These are phyloP conservation scores for Botrytis cinerea DNA, from an alignment of 2,329 filamentous ascomycete species.

Conservation along the genomic window DNA sequence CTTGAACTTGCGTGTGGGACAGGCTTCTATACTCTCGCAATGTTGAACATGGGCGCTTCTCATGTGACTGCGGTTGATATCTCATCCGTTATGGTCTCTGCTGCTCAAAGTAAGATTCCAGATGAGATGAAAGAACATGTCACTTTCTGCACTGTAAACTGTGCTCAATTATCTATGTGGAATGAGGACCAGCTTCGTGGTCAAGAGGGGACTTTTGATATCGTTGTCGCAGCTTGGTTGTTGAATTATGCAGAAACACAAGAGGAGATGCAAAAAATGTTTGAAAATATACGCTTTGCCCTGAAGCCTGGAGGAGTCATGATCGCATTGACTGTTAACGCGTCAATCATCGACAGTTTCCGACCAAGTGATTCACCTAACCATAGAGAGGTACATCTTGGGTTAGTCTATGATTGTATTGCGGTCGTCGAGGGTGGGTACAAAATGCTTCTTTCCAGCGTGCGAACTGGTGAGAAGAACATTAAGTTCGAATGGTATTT, in stretches of 20 bases:
- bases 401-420: background rate
- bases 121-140: slow-evolving; percentile 2
- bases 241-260: slow-evolving; percentile 9
- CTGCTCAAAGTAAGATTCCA: background rate
- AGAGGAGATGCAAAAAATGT: slow-evolving; percentile 4
- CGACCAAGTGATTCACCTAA: background rate
- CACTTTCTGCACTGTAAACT: background rate
- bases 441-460: background rate
- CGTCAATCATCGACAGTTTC: background rate
- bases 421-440: background rate
- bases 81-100: slow-evolving; percentile 1
- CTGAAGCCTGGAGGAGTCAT: slow-evolving; percentile 3
- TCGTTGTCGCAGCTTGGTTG: background rate
- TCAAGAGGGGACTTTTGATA: slow-evolving; percentile 9
- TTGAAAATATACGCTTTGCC: background rate
- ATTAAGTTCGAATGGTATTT: slow-evolving; percentile 12
- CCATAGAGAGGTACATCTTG: background rate
- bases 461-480: background rate
- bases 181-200: background rate
- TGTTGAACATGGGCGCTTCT: slow-evolving; percentile 7
- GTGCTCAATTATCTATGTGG: slow-evolving; percentile 10
- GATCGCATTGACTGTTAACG: slow-evolving; percentile 10
- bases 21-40: background rate
- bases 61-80: slow-evolving; percentile 13
- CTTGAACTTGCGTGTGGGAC: slow-evolving; percentile 19